Evolutionary conservation across 108 stramenopile species (phyloP).

Genomic region (Stephanodiscus triporus): DNA sequence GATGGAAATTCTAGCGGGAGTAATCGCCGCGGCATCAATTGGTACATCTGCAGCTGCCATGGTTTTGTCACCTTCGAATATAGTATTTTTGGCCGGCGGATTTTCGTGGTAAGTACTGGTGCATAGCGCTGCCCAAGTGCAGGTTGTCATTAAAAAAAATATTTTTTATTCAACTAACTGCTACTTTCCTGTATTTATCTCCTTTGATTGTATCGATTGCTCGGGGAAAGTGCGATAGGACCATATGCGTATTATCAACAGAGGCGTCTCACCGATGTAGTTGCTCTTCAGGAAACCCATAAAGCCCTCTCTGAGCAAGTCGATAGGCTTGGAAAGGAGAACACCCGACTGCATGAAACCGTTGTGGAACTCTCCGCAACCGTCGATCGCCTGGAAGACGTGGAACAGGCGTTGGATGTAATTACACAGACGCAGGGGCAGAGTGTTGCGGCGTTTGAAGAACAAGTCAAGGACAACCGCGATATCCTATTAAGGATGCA

Average conservation of each 20-base stretch:
- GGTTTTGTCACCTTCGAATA: slow-evolving; percentile 51
- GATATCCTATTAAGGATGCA: slow-evolving; percentile 53
- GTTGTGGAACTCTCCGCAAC: slow-evolving; percentile 47
- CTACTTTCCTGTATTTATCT: no score
- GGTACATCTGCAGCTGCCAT: slow-evolving; percentile 62
- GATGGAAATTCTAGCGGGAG: slow-evolving; percentile 54
- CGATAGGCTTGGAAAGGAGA: slow-evolving; percentile 40
- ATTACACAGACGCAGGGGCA: slow-evolving; percentile 52
- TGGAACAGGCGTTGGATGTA: slow-evolving; percentile 46
- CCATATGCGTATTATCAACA: slow-evolving; percentile 51
- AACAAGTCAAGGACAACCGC: slow-evolving; percentile 54
- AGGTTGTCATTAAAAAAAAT: no score
- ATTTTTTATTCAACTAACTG: no score
- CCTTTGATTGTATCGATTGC: not conserved
- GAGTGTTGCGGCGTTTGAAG: slow-evolving; percentile 43
- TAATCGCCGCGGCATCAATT: slow-evolving; percentile 57
- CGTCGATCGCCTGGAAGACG: slow-evolving; percentile 48
- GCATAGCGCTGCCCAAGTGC: not conserved
- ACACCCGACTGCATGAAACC: slow-evolving; percentile 37
- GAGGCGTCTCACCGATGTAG: slow-evolving; percentile 43
- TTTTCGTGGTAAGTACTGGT: slow-evolving; percentile 48
- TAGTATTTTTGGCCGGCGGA: slow-evolving; percentile 65
- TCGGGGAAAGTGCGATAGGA: slow-evolving; percentile 30
- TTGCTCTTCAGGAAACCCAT: slow-evolving; percentile 52
- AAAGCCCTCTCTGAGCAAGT: slow-evolving; percentile 45